Base-by-base conservation (phyloP, 371 early-diverging fungal species). In the Rhizopus stolonifer region DNA sequence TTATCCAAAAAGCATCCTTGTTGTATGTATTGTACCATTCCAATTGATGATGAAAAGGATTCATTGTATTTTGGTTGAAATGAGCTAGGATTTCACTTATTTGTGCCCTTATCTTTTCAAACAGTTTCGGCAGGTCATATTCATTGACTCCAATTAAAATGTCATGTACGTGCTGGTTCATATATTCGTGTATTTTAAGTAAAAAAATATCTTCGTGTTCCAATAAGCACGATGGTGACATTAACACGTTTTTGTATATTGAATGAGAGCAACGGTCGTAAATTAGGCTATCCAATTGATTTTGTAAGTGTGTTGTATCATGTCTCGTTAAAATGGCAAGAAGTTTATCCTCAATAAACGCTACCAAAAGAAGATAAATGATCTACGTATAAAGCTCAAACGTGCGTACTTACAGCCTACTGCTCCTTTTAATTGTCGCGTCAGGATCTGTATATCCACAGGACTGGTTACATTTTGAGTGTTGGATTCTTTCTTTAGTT, bases 101-200 rank as follows among this genome's bases (percentile, higher is more conserved):
- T 43, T 64, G 64, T 21, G 58, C 59, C 19, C 64, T 46, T 22
- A 59, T 58, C 22, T 62, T 62, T 34, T 62, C 63, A 46, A 62
- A 62, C 21, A 62, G 18, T 17, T 46, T 34, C 15, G 63, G 63
- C n/a, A 62, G 38, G 48, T 54, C 63, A 18, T 25, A 31, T 25
- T 53, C 33, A 46, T 62, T 62, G 15, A 49, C 39, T 39, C 32
- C 29, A 3, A 19, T 13, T 19, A 62, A 32, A 1, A 36, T 14
- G 54, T 62, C 1, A 21, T 23, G 50, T 8, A 57, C 26, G 36
- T 47, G 47, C 8, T 42, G 21, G 10, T 44, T 50, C 19, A 51
- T 54, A 11, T 46, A 51, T 4, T 23, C 23, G 8, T 51, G 42
- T n/a, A 58, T 39, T 14, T 58, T 42, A 3, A 9, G 11, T 22